phyloP scores from a whole-genome alignment of 1,284 basidiomycete species.

The Ustilago nuda region DNA sequence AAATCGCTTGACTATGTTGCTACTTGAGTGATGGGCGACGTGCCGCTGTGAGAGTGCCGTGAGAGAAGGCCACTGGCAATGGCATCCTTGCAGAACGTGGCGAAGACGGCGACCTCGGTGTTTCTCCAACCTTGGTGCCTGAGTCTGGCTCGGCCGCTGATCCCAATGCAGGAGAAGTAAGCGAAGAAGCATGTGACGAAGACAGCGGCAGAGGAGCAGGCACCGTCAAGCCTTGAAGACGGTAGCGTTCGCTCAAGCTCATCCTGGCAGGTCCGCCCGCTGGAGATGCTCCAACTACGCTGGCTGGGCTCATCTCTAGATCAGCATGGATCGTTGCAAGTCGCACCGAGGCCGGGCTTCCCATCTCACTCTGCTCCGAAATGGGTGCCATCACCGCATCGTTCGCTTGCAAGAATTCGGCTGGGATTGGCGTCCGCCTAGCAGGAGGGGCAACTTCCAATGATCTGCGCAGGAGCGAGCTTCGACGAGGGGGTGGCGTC shows the following conservation, averaged over 20 bases:
- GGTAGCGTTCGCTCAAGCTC: constrained; percentile 49
- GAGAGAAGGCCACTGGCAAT: constrained; percentile 19
- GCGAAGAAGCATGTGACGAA: constrained; percentile 19
- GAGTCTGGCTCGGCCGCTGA: constrained; percentile 17
- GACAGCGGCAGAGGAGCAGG: constrained; percentile 37
- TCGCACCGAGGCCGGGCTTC: constrained; percentile 29
- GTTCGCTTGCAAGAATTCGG: constrained; percentile 25
- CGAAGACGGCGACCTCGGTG: constrained; percentile 14
- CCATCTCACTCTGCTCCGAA: constrained; percentile 45
- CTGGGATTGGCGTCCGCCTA: constrained; percentile 17
- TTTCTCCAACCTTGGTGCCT: constrained; percentile 13
- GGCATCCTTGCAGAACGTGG: constrained; percentile 14
- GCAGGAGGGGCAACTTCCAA: constrained; percentile 11
- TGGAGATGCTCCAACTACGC: constrained; percentile 12
- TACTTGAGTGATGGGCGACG: constrained; percentile 19
- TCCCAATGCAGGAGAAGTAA: constrained; percentile 24
- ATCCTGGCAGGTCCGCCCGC: constrained; percentile 19
- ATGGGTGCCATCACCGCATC: constrained; percentile 40
- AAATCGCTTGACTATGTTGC: background rate
- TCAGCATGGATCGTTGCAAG: constrained; percentile 15
- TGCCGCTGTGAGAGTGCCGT: constrained; percentile 26
- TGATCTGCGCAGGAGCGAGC: constrained; percentile 34
- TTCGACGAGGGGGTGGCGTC: constrained; percentile 38
- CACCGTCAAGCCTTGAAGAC: constrained; percentile 34
- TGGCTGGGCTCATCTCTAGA: constrained; percentile 32